Evolutionary conservation across 1,284 basidiomycete species (phyloP).

Genomic region (Malassezia furfur): DNA sequence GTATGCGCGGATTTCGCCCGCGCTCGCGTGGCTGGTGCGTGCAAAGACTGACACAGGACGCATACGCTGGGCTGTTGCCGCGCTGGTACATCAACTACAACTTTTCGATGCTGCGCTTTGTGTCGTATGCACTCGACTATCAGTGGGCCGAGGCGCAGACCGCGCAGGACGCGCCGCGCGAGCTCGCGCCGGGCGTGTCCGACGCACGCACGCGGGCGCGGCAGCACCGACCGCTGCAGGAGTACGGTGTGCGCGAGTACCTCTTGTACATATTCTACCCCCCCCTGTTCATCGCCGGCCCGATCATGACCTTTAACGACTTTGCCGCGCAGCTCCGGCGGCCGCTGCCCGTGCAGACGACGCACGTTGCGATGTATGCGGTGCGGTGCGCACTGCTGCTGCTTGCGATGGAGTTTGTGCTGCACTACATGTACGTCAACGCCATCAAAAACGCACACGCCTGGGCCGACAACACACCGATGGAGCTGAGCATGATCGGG

Average conservation of each 20-base stretch:
- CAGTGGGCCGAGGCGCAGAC: constrained; percentile 58
- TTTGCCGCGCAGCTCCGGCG: constrained; percentile 76
- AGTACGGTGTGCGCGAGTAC: constrained; percentile 58
- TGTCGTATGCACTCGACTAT: constrained; percentile 86
- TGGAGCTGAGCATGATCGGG: constrained; percentile 81
- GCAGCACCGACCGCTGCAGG: constrained; percentile 41
- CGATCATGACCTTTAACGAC: constrained; percentile 92
- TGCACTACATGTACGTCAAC: constrained; percentile 92
- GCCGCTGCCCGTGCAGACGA: constrained; percentile 32
- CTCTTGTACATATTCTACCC: constrained; percentile 74
- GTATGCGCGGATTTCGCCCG: constrained; percentile 57
- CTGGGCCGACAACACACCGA: constrained; percentile 61
- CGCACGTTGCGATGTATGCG: constrained; percentile 55
- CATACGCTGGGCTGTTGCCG: constrained; percentile 61
- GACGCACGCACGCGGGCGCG: constrained; percentile 19
- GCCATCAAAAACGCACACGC: constrained; percentile 84
- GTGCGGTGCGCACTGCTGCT: constrained; percentile 64
- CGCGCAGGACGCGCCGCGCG: background rate
- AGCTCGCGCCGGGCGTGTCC: background rate
- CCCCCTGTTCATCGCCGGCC: constrained; percentile 88
- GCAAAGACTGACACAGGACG: constrained; percentile 50
- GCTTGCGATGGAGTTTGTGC: constrained; percentile 77
- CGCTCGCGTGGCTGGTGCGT: constrained; percentile 54
- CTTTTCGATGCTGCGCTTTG: constrained; percentile 85
- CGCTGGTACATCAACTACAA: constrained; percentile 93